Percentiles rank a stretch among this genome's conserved stretches.
These are phyloP conservation scores for Neodidymelliopsis sp. DNA, from an alignment of 2,329 filamentous ascomycete genomes.

Conservation along the genomic window DNA sequence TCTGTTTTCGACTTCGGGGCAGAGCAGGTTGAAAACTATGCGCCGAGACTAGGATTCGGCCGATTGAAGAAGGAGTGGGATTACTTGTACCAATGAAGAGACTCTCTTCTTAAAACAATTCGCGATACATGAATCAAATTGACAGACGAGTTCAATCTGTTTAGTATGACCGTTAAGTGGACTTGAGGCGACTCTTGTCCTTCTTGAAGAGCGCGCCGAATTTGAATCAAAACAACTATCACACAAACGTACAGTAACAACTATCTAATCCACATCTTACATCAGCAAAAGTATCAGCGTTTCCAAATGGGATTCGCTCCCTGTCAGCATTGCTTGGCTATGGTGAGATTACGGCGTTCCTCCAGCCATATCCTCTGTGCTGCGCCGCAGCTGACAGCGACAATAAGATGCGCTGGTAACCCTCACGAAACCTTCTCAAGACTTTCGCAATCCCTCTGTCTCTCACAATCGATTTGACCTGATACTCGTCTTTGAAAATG, in stretches of 20 bases:
- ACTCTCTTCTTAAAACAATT: no score
- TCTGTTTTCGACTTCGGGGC: constrained; percentile 27
- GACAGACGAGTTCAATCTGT: no score
- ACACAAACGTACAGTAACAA: no score
- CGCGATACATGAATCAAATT: no score
- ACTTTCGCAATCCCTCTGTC: neutral
- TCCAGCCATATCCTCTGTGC: no score
- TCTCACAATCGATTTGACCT: no score
- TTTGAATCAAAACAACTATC: no score
- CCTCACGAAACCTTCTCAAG: neutral
- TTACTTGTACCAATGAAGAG: constrained; percentile 10
- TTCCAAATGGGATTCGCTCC: neutral
- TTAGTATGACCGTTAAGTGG: no score
- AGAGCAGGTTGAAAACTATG: constrained; percentile 20
- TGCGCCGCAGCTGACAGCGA: constrained; percentile 10
- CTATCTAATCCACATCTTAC: constrained; percentile 7
- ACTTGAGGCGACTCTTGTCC: no score
- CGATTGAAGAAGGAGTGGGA: constrained; percentile 30
- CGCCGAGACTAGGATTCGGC: constrained; percentile 27
- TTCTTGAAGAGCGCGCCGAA: no score
- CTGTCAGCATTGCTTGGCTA: constrained; percentile 14
- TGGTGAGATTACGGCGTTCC: constrained; percentile 14
- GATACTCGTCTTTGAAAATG: neutral
- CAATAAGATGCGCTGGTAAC: constrained; percentile 4
- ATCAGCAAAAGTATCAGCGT: neutral